Evolutionary conservation across 441 rosid species (phyloP), one percentile per base, ranked within the genome.

Genomic region (Erodium texanum): DNA sequence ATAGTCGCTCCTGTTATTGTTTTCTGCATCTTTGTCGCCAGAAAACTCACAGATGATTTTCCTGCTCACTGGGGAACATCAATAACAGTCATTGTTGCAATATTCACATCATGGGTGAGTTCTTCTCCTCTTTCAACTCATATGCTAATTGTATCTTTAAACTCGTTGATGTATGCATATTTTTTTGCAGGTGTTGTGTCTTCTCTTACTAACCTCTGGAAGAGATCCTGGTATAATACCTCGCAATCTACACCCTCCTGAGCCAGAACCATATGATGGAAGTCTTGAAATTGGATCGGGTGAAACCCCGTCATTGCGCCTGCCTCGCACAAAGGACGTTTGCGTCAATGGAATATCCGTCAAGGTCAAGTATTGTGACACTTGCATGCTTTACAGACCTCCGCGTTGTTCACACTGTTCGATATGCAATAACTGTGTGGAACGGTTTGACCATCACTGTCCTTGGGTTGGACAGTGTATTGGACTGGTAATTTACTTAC

Each of bases 401-500:
- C 97, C 92, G 10, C 92, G 99, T 7, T 89, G 92, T 82, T 94
- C 98, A 76, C 98, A 94, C 73, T 91, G 97, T 32, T n/a, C n/a
- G n/a, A n/a, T n/a, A n/a, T n/a, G n/a, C n/a, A 89, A 93, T 69
- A 93, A 91, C 77, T 94, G 98, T 66, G 96, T 93, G 38, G 82
- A 93, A 65, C 85, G 84, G 66, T 93, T 93, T 41, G 99, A 93
- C 74, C 99, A 93, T 68, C 97, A 93, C 81, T 93, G 99, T 77
- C 99, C 97, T 78, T 93, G 99, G 99, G 92, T 93, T 77, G 97
- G 99, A 70, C 99, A 93, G 67, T 93, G 99, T 75, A 87, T 93
- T 73, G 99, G 99, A 75, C 71, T 82, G 91, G 99, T 93, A 89
- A 84, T 82, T 69, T 27, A 23, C 45, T 41, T 23, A 14, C 11